Evolutionary conservation across 2,329 filamentous ascomycete species (phyloP), one percentile per base, ranked within the genome.

Genomic region (Cladosporium sp.): DNA sequence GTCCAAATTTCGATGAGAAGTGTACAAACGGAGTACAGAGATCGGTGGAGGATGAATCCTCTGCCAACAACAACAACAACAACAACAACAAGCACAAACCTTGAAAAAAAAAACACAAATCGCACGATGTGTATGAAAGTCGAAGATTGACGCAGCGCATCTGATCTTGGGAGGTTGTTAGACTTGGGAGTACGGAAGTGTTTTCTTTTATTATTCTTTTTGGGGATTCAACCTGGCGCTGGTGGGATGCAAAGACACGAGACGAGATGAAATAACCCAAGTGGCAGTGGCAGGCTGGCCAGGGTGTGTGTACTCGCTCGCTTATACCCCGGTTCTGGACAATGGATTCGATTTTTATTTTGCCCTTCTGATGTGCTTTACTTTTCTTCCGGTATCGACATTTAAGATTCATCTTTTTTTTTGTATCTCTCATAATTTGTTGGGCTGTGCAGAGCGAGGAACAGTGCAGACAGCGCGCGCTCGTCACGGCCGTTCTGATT

Each of bases 261-360:
- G 57, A 59, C 38, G 36, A 59, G 38, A 59, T 36, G n/a, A 38
- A 59, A 15, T 57, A 41, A 59, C 57, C 52, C 52, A 30, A 47
- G 57, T 59, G 57, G 57, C 57, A 59, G 57, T 59, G 57, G 57
- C 57, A 59, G 57, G 57, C 57, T 59, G 36, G 57, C 57, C 57
- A 59, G 57, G 34, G 57, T 32, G 52, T 47, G 52, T 57, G 38
- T 44, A 41, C 34, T 59, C 57, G 57, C 57, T 47, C 57, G 57
- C 57, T 59, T 59, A 59, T 59, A 59, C 57, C 57, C 57, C 57
- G 26, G 55, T 36, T 36, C n/a, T 58, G 57, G 57, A 59, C 26
- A 30, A 26, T 44, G 57, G 57, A 59, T 59, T 30, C n/a, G 32
- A 47, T 47, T 44, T 59, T 44, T 1, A 24, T 44, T 7, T 21